Evolutionary conservation across 169 alveolate species (phyloP), one percentile per base, ranked within the genome.

Genomic region (Plasmodium malariae): DNA sequence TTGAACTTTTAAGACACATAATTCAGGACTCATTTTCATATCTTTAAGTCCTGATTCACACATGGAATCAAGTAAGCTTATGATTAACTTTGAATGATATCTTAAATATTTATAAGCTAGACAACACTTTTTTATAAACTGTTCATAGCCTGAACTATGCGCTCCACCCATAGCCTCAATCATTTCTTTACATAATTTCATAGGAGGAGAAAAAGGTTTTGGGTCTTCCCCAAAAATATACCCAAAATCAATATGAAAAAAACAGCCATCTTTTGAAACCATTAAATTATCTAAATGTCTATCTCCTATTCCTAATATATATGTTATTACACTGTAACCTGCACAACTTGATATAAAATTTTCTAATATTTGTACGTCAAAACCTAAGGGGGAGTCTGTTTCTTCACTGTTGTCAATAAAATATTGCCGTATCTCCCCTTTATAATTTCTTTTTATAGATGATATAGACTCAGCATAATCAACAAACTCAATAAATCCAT

Each of bases 191-290:
- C 94, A 93, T 32, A 92, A 63, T 71, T 88, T 93, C 87, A 93
- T 92, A 36, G 94, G 95, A 19, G 93, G 94, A 17, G 76, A 74
- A 19, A 92, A 74, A 0, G 93, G 94, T 70, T 76, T 92, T 5
- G 97, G 96, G 57, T 94, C 97, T 32, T 94, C 96, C 0, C 99
- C 99, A 80, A 99, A 93, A 37, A 98, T 98, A 92, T 95, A 99
- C 21, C 99, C 99, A 95, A 98, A 99, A 93, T 99, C 99, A n/a
- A 98, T 98, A 92, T 99, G 99, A 89, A 98, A 96, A 91, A 99
- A 93, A 48, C 97, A 96, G 1, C 99, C 98, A 87, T 93, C 94
- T 67, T 93, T 94, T 71, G 96, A 95, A 19, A 98, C 95, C 95
- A 99, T 95, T 70, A 99, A 74, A 90, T 99, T 99, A 93, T 99